phyloP scores from a whole-genome alignment of 1,139 yeast genomes.

The Blastobotrys buckinghamii region DNA sequence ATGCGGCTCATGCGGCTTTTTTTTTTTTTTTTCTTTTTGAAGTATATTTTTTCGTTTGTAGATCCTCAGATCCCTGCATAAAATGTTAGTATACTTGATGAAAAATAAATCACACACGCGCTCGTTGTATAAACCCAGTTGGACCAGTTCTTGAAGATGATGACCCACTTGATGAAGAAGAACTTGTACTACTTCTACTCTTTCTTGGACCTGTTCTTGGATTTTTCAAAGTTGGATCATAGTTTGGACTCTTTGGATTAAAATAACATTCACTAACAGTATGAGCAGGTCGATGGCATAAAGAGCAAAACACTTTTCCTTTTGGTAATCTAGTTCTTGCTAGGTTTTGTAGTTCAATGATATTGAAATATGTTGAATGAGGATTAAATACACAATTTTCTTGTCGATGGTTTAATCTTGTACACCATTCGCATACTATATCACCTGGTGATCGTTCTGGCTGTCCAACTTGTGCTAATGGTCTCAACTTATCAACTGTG shows the following conservation, averaged over 20 bases:
- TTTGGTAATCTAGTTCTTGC: conserved; percentile 13
- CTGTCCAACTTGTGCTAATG: conserved; percentile 13
- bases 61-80: too few relatives aligned
- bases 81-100: too few relatives aligned
- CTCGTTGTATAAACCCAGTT: not conserved
- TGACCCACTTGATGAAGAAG: not conserved
- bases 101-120: not conserved
- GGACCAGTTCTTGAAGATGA: not conserved
- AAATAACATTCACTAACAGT: conserved; percentile 12
- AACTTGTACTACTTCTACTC: not conserved
- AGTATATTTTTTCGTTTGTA: too few relatives aligned
- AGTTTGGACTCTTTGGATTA: conserved; percentile 13
- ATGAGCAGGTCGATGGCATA: conserved; percentile 15
- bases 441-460: conserved; percentile 3
- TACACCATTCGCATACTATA: conserved; percentile 11
- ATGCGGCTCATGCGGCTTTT: not conserved
- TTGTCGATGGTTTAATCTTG: conserved; percentile 8
- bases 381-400: conserved; percentile 12
- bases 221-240: conserved; percentile 13
- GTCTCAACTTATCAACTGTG: conserved; percentile 13
- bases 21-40: not conserved
- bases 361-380: not conserved
- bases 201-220: conserved; percentile 10
- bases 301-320: conserved; percentile 13
- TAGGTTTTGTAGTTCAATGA: conserved; percentile 6